These are phyloP conservation scores for Sphenostylis stenocarpa DNA, from an alignment of 306 rosid species.

Conservation along the genomic window DNA sequence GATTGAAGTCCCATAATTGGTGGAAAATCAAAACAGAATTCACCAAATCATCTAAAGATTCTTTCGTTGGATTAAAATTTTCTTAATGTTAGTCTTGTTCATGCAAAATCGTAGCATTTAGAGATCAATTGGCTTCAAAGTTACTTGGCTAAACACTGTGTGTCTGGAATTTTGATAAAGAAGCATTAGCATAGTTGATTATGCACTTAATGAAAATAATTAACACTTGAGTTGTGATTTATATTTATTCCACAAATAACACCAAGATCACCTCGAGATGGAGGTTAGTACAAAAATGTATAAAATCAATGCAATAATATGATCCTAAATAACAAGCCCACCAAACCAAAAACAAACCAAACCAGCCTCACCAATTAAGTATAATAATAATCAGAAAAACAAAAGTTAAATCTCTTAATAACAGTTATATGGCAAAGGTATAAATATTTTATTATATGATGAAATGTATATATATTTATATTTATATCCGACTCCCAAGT, in stretches of 20 bases:
- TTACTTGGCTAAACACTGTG: not conserved
- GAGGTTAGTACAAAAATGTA: conserved; percentile 54
- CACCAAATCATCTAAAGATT: conserved; percentile 15
- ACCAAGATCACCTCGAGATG: conserved; percentile 47
- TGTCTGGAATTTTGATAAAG: not conserved
- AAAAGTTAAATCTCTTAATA: conserved; percentile 34
- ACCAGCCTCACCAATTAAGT: conserved; percentile 44
- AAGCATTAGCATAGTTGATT: not conserved
- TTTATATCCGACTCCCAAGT: conserved; percentile 42
- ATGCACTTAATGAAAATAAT: conserved; percentile 20
- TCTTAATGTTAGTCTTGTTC: not conserved
- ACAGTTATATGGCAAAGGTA: conserved; percentile 38
- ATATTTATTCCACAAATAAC: conserved; percentile 49
- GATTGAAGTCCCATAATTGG: too few species aligned
- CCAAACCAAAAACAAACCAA: conserved; percentile 53
- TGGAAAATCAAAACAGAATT: not conserved
- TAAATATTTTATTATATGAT: conserved; percentile 30
- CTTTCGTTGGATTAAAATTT: not conserved
- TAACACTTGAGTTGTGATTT: conserved; percentile 28
- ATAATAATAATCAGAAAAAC: conserved; percentile 38
- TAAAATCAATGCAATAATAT: conserved; percentile 41
- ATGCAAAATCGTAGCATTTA: not conserved
- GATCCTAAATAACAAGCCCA: conserved; percentile 50
- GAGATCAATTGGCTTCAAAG: not conserved
- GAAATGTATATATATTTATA: conserved; percentile 1